Percentiles rank a stretch among this genome's conserved stretches.
Conservation (phyloP, 768 basidiomycete species). For the Phlebiopsis gigantea region DNA sequence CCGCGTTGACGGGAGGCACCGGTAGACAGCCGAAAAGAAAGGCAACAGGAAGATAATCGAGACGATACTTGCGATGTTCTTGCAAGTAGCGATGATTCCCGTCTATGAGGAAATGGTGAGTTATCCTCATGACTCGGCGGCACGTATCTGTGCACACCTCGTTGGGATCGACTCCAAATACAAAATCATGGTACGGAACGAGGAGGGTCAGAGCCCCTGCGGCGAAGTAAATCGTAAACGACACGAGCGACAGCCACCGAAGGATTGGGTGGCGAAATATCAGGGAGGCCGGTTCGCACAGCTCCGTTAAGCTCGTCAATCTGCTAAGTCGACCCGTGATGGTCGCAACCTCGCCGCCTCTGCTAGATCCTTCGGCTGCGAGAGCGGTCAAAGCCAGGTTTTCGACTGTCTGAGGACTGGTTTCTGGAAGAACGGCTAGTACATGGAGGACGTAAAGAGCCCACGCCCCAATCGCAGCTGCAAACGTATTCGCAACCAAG, state of each 20-base stretch:
- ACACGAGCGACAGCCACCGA: background rate
- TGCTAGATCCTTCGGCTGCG: background rate
- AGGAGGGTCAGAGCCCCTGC: background rate
- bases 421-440: background rate
- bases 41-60: background rate
- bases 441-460: background rate
- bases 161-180: background rate
- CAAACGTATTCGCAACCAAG: background rate
- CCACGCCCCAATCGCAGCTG: background rate
- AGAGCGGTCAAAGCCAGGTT: no score
- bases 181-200: background rate
- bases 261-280: background rate
- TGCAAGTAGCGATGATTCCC: background rate
- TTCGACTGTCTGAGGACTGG: no score
- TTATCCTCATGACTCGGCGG: background rate
- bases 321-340: background rate
- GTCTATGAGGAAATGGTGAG: slow-evolving; percentile 5
- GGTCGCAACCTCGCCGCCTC: background rate
- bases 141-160: background rate
- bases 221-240: background rate
- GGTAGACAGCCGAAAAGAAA: background rate
- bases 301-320: no score
- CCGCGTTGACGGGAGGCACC: background rate
- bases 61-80: background rate
- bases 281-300: no score